Evolutionary conservation across 176 grass and related monocot genomes (phyloP), one percentile per base, ranked within the genome.

Genomic region (Saccharum spontaneum): DNA sequence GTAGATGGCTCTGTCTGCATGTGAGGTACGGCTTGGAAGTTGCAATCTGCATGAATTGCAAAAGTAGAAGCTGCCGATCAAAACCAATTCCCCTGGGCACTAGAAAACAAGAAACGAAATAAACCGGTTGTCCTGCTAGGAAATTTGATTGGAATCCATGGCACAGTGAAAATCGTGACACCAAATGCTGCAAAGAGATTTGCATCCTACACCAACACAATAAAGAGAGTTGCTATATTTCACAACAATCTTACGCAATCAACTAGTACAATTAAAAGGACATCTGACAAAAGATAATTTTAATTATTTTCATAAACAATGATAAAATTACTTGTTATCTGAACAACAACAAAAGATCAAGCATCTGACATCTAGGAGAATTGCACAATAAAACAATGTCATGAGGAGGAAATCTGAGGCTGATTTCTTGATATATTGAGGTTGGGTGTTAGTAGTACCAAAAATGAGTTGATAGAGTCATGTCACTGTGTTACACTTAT

Each of bases 1-100:
- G 37, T 23, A 20, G 18, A 33, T 38, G n/a, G 18, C 67, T 11
- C 4, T 66, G 9, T 75, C 74, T 60, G 75, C 89, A 69, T 83
- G 84, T 11, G 28, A 75, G 31, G 71, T 33, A 74, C 23, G 14
- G 43, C 44, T 18, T 75, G 45, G 15, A 20, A 65, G 26, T 1
- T 6, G 72, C 72, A 74, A 33, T 50, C 6, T 50, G 26, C 72
- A 52, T 33, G 71, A 74, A 8, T 49, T 48, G 13, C 71, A 73
- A 49, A 49, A 48, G 14, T 46, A 73, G 6, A 7, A 31, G 62
- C 0, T 7, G 62, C 24, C 0, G 61, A 46, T 11, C 36, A 0
- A 22, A 2, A 59, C 60, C 60, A 63, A 12, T 26, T 28, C 10
- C 10, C 24, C 23, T 59, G 20, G 55, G 22, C 22, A 59, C 2